A percentile compares a stretch with the other conserved stretches of the same genome.
Conservation (phyloP, 73 alveolate genomes). For the Paramecium tetraurelia region DNA sequence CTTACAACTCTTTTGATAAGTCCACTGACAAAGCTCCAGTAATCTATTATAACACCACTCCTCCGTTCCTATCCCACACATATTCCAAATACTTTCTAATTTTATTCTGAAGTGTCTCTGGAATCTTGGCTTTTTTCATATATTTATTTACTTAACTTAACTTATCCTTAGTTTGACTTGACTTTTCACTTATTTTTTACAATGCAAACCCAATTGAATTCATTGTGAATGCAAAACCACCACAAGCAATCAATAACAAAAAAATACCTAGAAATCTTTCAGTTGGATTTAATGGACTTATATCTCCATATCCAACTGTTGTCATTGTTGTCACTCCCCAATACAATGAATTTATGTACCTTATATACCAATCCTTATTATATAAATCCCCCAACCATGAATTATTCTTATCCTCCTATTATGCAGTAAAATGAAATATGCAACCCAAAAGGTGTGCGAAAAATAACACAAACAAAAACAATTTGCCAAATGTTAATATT, state of each 20-base stretch:
- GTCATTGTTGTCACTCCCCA: slow-evolving; percentile 70
- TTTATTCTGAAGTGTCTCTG: slow-evolving; percentile 60
- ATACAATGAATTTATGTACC: slow-evolving; percentile 66
- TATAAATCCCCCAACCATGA: slow-evolving; percentile 54
- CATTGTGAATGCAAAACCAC: slow-evolving; percentile 67
- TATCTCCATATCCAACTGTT: slow-evolving; percentile 81
- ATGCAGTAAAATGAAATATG: slow-evolving; percentile 62
- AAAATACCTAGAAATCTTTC: slow-evolving; percentile 64
- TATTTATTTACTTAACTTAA: slow-evolving; percentile 58
- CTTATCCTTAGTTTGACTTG: neutral
- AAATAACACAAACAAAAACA: slow-evolving; percentile 39
- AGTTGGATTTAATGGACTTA: slow-evolving; percentile 53
- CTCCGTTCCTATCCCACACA: slow-evolving; percentile 55
- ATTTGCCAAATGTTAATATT: neutral
- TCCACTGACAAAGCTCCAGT: neutral
- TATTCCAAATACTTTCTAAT: slow-evolving; percentile 70
- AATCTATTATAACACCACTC: neutral
- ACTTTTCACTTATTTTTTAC: slow-evolving; percentile 23
- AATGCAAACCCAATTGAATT: slow-evolving; percentile 58
- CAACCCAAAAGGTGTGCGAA: slow-evolving; percentile 72
- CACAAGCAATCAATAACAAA: slow-evolving; percentile 61
- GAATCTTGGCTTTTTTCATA: slow-evolving; percentile 55
- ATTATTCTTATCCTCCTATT: slow-evolving; percentile 39
- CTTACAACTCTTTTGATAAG: neutral
- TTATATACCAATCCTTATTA: slow-evolving; percentile 48